These are phyloP conservation scores for Peterozyma toletana DNA, from an alignment of 805 yeast genomes.

Conservation along the genomic window DNA sequence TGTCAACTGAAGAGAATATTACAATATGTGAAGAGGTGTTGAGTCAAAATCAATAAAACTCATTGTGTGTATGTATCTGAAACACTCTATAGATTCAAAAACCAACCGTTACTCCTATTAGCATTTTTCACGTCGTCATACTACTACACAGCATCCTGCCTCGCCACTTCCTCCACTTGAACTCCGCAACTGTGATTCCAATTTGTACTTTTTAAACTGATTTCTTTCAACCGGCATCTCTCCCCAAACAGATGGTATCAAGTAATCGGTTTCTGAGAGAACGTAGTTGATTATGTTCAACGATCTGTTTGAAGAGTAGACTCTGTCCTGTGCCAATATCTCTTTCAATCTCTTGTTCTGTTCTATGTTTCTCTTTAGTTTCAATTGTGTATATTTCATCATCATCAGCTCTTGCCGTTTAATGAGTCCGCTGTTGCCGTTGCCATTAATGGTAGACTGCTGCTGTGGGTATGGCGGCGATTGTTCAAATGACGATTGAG, in stretches of 20 bases:
- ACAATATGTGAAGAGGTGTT: slow-evolving; percentile 27
- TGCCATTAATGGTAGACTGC: neutral
- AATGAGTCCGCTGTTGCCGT: neutral
- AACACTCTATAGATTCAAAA: too few species aligned
- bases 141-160: slow-evolving; percentile 20
- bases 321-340: slow-evolving; percentile 46
- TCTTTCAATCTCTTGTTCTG: slow-evolving; percentile 45
- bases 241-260: slow-evolving; percentile 39
- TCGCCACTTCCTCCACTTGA: slow-evolving; percentile 3
- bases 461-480: too few species aligned
- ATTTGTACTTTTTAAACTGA: slow-evolving; percentile 23
- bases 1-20: slow-evolving; percentile 25
- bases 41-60: neutral
- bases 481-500: too few species aligned
- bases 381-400: slow-evolving; percentile 26
- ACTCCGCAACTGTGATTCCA: neutral
- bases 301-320: slow-evolving; percentile 59
- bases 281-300: slow-evolving; percentile 35
- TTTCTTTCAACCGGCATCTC: slow-evolving; percentile 25
- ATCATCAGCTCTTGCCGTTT: slow-evolving; percentile 2
- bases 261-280: slow-evolving; percentile 36
- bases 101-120: too few species aligned
- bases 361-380: slow-evolving; percentile 54
- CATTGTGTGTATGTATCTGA: too few species aligned
- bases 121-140: slow-evolving; percentile 10